Evolutionary conservation across 1,284 basidiomycete species (phyloP).

Genomic region (Cryptococcus neoformans): DNA sequence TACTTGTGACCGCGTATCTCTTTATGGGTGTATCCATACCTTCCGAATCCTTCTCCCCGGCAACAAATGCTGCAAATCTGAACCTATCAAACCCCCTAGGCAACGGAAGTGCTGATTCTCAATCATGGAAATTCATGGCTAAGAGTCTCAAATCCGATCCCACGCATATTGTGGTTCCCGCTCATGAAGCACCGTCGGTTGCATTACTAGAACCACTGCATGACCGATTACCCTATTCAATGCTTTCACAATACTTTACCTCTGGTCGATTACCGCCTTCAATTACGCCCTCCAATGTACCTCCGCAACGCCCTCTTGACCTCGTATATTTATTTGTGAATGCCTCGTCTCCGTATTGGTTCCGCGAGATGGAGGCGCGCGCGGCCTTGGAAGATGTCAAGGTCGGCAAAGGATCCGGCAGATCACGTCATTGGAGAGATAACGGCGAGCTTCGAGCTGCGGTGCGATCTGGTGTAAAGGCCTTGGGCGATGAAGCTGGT

Average conservation of each 20-base stretch:
- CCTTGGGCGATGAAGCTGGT: constrained; percentile 18
- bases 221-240: constrained; percentile 15
- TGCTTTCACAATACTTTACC: constrained; percentile 14
- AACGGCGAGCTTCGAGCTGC: constrained; percentile 43
- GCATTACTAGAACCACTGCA: constrained; percentile 8
- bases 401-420: constrained; percentile 4
- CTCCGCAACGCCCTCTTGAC: constrained; percentile 20
- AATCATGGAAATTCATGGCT: constrained; percentile 3
- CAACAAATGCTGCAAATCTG: background rate
- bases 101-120: background rate
- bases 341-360: constrained; percentile 27
- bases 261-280: constrained; percentile 10
- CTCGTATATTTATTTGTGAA: constrained; percentile 43
- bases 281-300: background rate
- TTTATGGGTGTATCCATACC: background rate
- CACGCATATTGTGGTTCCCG: constrained; percentile 12
- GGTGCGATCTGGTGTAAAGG: constrained; percentile 27
- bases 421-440: constrained; percentile 34
- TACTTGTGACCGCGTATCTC: background rate
- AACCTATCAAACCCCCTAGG: background rate
- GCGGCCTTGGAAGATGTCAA: constrained; percentile 14
- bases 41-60: background rate
- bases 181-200: constrained; percentile 1
- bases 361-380: constrained; percentile 17
- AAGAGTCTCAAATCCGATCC: constrained; percentile 7